Evolutionary conservation across 768 basidiomycete genomes (phyloP).

Genomic region (Lactarius sp.): DNA sequence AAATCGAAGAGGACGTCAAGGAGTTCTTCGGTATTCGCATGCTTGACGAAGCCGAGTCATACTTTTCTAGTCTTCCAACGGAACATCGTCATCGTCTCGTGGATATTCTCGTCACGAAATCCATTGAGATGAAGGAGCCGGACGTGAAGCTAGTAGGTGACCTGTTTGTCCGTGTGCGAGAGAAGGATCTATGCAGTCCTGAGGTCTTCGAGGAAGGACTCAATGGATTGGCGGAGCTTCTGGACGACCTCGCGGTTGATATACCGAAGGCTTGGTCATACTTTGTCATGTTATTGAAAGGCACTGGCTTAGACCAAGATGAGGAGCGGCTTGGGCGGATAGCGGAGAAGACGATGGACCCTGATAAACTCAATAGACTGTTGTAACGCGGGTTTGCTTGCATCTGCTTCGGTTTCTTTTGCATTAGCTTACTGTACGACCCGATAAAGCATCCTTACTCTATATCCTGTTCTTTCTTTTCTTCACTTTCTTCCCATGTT

Average conservation of each 20-base stretch:
- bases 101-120: conserved; percentile 65
- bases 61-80: conserved; percentile 70
- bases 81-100: conserved; percentile 62
- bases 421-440: conserved; percentile 25
- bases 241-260: conserved; percentile 89
- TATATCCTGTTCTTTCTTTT: conserved; percentile 20
- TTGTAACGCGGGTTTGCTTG: conserved; percentile 20
- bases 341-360: conserved; percentile 56
- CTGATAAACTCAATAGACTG: conserved; percentile 48
- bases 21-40: conserved; percentile 85
- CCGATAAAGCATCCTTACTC: conserved; percentile 14
- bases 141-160: conserved; percentile 75
- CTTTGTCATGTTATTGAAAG: conserved; percentile 71
- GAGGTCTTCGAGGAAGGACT: conserved; percentile 75
- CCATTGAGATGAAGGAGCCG: conserved; percentile 76
- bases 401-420: conserved; percentile 10
- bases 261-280: conserved; percentile 79
- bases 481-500: conserved; percentile 20
- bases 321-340: conserved; percentile 53
- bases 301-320: conserved; percentile 53
- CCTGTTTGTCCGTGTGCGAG: conserved; percentile 60
- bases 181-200: conserved; percentile 54
- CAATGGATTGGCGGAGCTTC: conserved; percentile 57
- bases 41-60: conserved; percentile 82
- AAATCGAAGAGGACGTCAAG: conserved; percentile 76